A percentile compares a stretch with the other conserved stretches of the same genome.
Evolutionary conservation across 2,329 filamentous ascomycete genomes (phyloP).

Genomic region (Cladophialophora psammophila): DNA sequence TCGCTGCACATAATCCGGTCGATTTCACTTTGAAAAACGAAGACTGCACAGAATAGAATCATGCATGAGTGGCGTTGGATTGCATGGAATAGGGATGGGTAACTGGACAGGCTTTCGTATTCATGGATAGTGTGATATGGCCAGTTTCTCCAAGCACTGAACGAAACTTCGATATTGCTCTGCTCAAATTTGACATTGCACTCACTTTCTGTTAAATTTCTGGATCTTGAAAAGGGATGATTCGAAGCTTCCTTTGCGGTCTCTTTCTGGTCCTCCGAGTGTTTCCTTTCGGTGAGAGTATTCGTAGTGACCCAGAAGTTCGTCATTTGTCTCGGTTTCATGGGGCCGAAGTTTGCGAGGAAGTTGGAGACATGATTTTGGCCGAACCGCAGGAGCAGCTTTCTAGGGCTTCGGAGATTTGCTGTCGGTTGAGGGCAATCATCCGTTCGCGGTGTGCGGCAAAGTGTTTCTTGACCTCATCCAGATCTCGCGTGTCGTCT

Average conservation of each 20-base stretch:
- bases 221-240: not conserved
- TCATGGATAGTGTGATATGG: conserved; percentile 1
- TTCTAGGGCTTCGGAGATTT: conserved; percentile 29
- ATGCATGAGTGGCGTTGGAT: conserved; percentile 28
- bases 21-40: conserved; percentile 15
- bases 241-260: not conserved
- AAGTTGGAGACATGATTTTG: not conserved
- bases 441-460: conserved; percentile 15
- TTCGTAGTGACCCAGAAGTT: not conserved
- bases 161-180: conserved; percentile 10
- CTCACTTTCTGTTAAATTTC: not conserved
- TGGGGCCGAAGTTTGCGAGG: not conserved
- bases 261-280: not conserved
- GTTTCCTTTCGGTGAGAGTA: not conserved
- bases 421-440: conserved; percentile 26
- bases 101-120: not conserved
- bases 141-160: not conserved
- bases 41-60: conserved; percentile 3
- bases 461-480: conserved; percentile 10
- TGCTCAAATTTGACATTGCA: not conserved
- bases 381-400: conserved; percentile 26
- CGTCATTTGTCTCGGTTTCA: not conserved
- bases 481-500: not conserved
- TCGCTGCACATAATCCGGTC: conserved; percentile 33
- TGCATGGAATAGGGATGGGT: conserved; percentile 18